A percentile compares a stretch with the other conserved stretches of the same genome.
Evolutionary conservation across 2,329 filamentous ascomycete genomes (phyloP).

Genomic region (Alternaria incomplexa): DNA sequence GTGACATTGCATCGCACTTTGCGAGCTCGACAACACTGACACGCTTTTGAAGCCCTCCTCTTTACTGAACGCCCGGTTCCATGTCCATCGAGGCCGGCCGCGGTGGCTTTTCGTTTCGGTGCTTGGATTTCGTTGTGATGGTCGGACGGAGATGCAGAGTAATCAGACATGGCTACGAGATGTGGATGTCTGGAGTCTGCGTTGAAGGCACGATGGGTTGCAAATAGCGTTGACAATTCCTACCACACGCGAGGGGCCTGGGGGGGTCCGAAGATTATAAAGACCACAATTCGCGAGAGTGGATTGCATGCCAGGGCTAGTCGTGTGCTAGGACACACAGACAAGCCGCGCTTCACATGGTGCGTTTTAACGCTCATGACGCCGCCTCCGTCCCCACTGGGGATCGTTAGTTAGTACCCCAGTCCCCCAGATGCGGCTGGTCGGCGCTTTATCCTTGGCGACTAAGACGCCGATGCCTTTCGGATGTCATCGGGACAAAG

Average conservation of each 20-base stretch:
- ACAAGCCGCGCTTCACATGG: constrained; percentile 39
- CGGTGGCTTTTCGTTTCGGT: constrained; percentile 65
- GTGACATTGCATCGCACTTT: constrained; percentile 96
- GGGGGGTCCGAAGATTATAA: constrained; percentile 43
- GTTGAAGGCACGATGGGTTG: constrained; percentile 19
- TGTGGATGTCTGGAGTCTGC: constrained; percentile 18
- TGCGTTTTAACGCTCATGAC: constrained; percentile 45
- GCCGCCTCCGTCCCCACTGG: constrained; percentile 41
- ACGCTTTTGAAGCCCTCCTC: constrained; percentile 87
- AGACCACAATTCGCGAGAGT: constrained; percentile 38
- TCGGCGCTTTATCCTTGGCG: constrained; percentile 39
- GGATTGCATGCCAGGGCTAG: constrained; percentile 36
- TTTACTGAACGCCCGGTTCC: constrained; percentile 67
- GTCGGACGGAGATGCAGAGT: constrained; percentile 45
- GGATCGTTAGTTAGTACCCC: constrained; percentile 45
- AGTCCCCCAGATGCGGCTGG: constrained; percentile 46
- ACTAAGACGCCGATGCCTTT: constrained; percentile 35
- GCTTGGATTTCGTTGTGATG: constrained; percentile 37
- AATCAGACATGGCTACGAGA: constrained; percentile 45
- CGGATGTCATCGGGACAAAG: constrained; percentile 42
- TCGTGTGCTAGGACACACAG: constrained; percentile 35
- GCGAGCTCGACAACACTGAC: constrained; percentile 83
- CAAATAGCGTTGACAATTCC: constrained; percentile 17
- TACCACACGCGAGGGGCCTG: constrained; percentile 31
- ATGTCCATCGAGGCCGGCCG: constrained; percentile 60